These are phyloP conservation scores for Pseudogymnoascus sp. DNA, from an alignment of 2,329 filamentous ascomycete species.

Conservation along the genomic window DNA sequence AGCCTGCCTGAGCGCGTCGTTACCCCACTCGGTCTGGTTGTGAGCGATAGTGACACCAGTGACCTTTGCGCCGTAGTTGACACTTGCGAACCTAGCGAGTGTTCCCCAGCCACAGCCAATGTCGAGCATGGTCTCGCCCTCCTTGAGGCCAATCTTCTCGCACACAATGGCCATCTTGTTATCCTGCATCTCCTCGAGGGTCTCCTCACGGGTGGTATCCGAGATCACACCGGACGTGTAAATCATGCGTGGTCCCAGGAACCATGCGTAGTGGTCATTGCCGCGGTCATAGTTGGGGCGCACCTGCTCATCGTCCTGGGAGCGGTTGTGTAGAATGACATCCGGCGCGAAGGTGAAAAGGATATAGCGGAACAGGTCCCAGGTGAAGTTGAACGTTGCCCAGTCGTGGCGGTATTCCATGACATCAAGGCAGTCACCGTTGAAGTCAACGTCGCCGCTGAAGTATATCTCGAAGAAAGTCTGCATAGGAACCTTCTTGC, in stretches of 20 bases:
- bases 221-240: constrained; percentile 30
- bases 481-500: constrained; percentile 25
- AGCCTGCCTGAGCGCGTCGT: constrained; percentile 53
- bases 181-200: constrained; percentile 28
- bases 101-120: constrained; percentile 66
- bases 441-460: constrained; percentile 29
- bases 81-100: constrained; percentile 62
- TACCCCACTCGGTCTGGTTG: constrained; percentile 67
- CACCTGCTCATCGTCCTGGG: constrained; percentile 29
- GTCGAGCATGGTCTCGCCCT: constrained; percentile 56
- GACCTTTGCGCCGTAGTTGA: constrained; percentile 66
- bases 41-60: constrained; percentile 67
- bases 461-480: constrained; percentile 28
- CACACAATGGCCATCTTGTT: constrained; percentile 60
- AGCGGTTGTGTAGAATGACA: constrained; percentile 26
- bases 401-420: constrained; percentile 31
- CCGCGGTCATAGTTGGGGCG: constrained; percentile 29
- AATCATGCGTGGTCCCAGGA: constrained; percentile 31
- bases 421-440: constrained; percentile 28
- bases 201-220: constrained; percentile 25
- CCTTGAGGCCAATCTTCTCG: constrained; percentile 57
- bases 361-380: constrained; percentile 27
- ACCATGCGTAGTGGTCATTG: constrained; percentile 30
- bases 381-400: constrained; percentile 28
- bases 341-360: constrained; percentile 26